phyloP scores from a whole-genome alignment of 108 stramenopile genomes.

The Nannochloropsis oceanica region DNA sequence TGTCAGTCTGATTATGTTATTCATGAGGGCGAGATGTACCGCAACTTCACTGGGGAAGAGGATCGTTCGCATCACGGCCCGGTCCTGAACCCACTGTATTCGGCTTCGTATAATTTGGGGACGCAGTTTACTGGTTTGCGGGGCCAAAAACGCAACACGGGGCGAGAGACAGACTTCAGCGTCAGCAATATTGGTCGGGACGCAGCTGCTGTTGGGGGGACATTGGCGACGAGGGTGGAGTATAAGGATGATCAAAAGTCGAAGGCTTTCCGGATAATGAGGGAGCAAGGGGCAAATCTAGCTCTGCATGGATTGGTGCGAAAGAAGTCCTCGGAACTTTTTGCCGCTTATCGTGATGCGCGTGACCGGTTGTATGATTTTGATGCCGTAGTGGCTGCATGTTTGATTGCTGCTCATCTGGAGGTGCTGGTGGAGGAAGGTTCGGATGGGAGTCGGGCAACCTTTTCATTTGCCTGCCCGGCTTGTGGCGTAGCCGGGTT shows the following conservation, averaged over 20 bases:
- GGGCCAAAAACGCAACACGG: not conserved
- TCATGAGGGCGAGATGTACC: conserved; percentile 34
- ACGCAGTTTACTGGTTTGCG: not conserved
- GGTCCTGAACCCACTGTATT: conserved; percentile 27
- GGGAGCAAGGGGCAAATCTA: not conserved
- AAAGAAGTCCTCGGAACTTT: not conserved
- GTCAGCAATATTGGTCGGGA: not conserved
- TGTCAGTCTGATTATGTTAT: not conserved
- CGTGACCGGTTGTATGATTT: not conserved
- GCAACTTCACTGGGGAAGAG: conserved; percentile 28
- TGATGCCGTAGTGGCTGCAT: not conserved
- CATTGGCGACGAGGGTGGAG: not conserved
- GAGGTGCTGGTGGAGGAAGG: not conserved
- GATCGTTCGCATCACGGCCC: conserved; percentile 32
- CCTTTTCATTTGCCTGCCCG: not conserved
- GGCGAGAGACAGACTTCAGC: not conserved
- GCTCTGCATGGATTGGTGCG: not conserved
- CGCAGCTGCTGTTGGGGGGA: not conserved
- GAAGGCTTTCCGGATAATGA: not conserved
- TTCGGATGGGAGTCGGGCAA: not conserved
- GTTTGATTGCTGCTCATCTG: not conserved
- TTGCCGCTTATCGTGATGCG: not conserved
- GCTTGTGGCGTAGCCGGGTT: not conserved
- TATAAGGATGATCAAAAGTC: not conserved
- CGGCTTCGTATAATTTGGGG: conserved; percentile 30